Evolutionary conservation across 768 basidiomycete species (phyloP), one percentile per base, ranked within the genome.

Genomic region (Termitomyces sp.): DNA sequence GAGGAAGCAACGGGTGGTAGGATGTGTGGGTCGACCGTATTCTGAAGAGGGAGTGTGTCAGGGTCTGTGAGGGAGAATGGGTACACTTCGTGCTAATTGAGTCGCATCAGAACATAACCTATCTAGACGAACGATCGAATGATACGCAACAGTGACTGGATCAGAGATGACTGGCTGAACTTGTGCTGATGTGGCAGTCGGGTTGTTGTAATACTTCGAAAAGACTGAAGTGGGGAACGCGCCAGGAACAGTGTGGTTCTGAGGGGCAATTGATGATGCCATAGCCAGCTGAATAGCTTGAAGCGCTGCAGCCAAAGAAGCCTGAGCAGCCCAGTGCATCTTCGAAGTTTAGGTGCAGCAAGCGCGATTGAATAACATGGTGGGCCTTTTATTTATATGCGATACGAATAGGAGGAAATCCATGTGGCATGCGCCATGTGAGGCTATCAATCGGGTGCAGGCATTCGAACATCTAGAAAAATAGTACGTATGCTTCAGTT

Each of bases 141-240:
- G 44, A 60, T 51, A 68, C 67, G 62, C 59, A 55, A 89, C 90
- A 32, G 81, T 80, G 36, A 90, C 82, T 9, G 88, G 86, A 69
- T 92, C 90, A 15, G 88, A 83, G 40, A 92, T 81, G 61, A 90
- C 79, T n/a, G 90, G 90, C 72, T 92, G 90, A 4, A 85, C 85
- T 69, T 92, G 90, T 0, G 79, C 84, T 13, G 82, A 81, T 2
- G 90, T 91, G 36, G 83, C 86, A 1, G 88, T 91, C 36, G 90
- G 89, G 64, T 81, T 74, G 71, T 90, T 91, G 74, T 86, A 90
- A 71, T 91, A 92, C 55, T 77, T 69, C n/a, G 76, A 68, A 71
- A 85, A 92, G 42, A 81, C 73, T 6, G 86, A 81, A 2, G 88
- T 88, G 1, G 90, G 89, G 70, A 90, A 90, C 3, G 74, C 67